Evolutionary conservation across 495 filamentous ascomycete genomes (phyloP).

Genomic region (Podospora pseudoanserina): DNA sequence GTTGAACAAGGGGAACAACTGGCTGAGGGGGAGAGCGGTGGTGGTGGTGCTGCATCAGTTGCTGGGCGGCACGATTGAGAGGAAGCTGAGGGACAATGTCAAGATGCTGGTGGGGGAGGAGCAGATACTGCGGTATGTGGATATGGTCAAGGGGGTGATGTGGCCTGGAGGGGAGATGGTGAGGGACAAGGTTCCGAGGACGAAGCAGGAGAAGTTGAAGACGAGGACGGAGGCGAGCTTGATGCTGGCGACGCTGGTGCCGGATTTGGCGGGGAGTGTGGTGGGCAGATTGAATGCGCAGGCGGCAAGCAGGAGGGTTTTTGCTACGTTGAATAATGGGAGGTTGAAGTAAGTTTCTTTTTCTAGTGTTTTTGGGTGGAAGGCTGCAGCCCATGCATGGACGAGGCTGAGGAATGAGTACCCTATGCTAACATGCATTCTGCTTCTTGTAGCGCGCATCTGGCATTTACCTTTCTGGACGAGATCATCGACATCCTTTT

Average conservation of each 20-base stretch:
- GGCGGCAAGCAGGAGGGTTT: conserved; percentile 72
- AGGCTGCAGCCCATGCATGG: background rate
- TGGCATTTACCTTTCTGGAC: conserved; percentile 75
- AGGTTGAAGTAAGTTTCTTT: conserved; percentile 58
- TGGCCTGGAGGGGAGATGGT: conserved; percentile 66
- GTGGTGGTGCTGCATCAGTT: conserved; percentile 83
- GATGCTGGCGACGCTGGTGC: conserved; percentile 75
- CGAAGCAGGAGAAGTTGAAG: conserved; percentile 61
- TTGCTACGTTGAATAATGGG: conserved; percentile 77
- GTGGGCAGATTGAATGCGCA: conserved; percentile 82
- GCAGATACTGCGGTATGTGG: conserved; percentile 68
- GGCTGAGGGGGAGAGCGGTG: conserved; percentile 89
- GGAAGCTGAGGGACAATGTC: conserved; percentile 81
- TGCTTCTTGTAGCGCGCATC: conserved; percentile 57
- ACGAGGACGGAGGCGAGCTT: conserved; percentile 71
- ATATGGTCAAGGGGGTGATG: conserved; percentile 64
- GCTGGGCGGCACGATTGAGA: conserved; percentile 91
- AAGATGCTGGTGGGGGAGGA: conserved; percentile 70
- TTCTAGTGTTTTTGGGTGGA: background rate
- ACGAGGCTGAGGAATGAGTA: background rate
- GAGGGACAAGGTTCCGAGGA: conserved; percentile 53
- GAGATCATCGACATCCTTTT: conserved; percentile 74
- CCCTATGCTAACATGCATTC: background rate
- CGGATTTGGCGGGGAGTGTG: conserved; percentile 78
- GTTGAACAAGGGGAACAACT: conserved; percentile 88